phyloP scores from a whole-genome alignment of 129 eudicot species.

The Tanacetum coccineum region DNA sequence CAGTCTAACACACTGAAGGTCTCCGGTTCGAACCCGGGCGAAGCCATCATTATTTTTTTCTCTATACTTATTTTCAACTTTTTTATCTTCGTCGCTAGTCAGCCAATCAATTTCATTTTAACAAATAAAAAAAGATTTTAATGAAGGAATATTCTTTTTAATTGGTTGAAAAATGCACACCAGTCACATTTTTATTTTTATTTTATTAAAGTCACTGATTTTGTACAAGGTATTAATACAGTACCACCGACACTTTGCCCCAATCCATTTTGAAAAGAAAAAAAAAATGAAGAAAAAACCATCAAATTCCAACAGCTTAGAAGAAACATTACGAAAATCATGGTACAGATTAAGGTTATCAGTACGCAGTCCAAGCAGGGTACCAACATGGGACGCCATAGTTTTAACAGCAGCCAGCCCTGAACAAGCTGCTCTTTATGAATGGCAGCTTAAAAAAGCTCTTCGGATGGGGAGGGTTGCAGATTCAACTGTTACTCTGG shows the following conservation, averaged over 20 bases:
- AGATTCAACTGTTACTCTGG: slow-evolving; percentile 64
- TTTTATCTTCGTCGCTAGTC: too few relatives aligned
- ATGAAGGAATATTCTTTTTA: too few relatives aligned
- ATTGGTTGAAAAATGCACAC: too few relatives aligned
- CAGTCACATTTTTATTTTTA: too few relatives aligned
- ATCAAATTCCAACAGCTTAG: slow-evolving; percentile 31
- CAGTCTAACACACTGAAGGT: slow-evolving; percentile 92
- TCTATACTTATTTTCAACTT: too few relatives aligned
- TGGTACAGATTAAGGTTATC: slow-evolving; percentile 82
- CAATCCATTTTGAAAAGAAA: too few relatives aligned
- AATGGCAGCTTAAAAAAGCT: slow-evolving; percentile 73
- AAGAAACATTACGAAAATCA: slow-evolving; percentile 52
- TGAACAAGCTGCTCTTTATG: slow-evolving; percentile 81
- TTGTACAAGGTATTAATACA: too few relatives aligned
- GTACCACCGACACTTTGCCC: too few relatives aligned
- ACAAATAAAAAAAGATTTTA: too few relatives aligned
- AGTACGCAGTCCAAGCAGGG: slow-evolving; percentile 71
- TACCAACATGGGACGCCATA: slow-evolving; percentile 94
- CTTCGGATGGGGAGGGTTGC: slow-evolving; percentile 78
- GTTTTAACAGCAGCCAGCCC: slow-evolving; percentile 94
- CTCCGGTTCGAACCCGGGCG: slow-evolving; percentile 81
- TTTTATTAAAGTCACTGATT: too few relatives aligned
- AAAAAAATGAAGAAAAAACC: slow-evolving; percentile 24
- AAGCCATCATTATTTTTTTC: too few relatives aligned
- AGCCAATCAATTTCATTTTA: too few relatives aligned